Percentiles rank a stretch among this genome's conserved stretches.
Evolutionary conservation across 2,329 filamentous ascomycete genomes (phyloP).

Genomic region (Pseudocercospora musae): DNA sequence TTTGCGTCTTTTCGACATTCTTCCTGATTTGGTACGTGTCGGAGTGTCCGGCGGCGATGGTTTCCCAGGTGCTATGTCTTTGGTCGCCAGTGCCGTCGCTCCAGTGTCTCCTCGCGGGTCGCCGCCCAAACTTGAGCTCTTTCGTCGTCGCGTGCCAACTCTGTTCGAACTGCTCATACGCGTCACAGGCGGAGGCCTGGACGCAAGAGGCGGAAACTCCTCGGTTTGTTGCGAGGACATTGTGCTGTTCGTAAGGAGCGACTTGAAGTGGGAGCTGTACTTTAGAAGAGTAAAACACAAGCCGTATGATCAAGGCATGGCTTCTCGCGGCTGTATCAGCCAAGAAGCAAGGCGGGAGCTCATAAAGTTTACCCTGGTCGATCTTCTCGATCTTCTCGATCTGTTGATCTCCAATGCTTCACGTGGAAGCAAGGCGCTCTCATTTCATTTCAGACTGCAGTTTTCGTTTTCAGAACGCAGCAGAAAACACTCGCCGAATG

Average conservation of each 20-base stretch:
- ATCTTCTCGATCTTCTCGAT: not conserved
- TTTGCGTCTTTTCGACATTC: slow-evolving; percentile 47
- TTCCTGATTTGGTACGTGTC: slow-evolving; percentile 20
- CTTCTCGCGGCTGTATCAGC: not conserved
- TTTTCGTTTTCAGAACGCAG: not conserved
- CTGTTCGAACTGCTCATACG: slow-evolving; percentile 18
- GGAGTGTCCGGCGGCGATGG: slow-evolving; percentile 13
- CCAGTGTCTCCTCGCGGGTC: slow-evolving; percentile 54
- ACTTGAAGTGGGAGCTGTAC: slow-evolving; percentile 5
- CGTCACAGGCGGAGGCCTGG: slow-evolving; percentile 9
- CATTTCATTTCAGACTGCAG: not conserved
- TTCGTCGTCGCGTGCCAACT: slow-evolving; percentile 21
- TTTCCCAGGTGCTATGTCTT: slow-evolving; percentile 8
- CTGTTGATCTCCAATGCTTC: not conserved
- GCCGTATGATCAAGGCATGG: not conserved
- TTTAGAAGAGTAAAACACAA: not conserved
- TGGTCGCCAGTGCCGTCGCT: slow-evolving; percentile 50
- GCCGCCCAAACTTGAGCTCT: slow-evolving; percentile 45
- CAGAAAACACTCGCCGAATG: not conserved
- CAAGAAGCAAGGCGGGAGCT: not conserved
- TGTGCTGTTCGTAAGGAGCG: slow-evolving; percentile 19
- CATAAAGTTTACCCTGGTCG: not conserved
- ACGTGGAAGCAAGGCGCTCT: not conserved
- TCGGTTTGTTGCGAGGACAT: slow-evolving; percentile 16
- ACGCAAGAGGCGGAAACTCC: slow-evolving; percentile 15